Conservation (phyloP, 768 basidiomycete genomes). For the Boletus fagicola region DNA sequence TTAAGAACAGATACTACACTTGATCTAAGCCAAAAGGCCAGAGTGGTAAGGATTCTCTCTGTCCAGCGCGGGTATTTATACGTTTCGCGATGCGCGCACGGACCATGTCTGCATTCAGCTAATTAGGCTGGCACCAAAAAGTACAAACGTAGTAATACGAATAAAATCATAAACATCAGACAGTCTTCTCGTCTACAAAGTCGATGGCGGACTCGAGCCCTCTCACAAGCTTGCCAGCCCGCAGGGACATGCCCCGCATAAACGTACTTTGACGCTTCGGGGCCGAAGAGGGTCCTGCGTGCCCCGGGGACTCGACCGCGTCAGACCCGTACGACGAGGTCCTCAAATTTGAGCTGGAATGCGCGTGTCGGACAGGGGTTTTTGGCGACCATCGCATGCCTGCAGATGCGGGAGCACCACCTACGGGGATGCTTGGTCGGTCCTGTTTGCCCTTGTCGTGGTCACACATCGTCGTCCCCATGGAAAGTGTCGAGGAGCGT, state of each 20-base stretch:
- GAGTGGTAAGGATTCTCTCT: conserved; percentile 12
- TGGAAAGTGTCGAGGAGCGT: conserved; percentile 30
- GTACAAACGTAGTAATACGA: background rate
- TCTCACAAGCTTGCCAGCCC: conserved; percentile 37
- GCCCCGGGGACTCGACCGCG: background rate
- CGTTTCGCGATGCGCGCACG: conserved; percentile 9
- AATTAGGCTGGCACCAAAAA: background rate
- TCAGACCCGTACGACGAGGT: conserved; percentile 16
- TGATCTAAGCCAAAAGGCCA: conserved; percentile 70
- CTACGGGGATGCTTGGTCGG: background rate
- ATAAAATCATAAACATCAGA: background rate
- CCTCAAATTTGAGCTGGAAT: conserved; percentile 30
- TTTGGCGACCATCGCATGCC: background rate
- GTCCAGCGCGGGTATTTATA: conserved; percentile 12
- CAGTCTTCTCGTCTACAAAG: conserved; percentile 36
- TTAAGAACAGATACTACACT: conserved; percentile 77
- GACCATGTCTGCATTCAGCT: conserved; percentile 9
- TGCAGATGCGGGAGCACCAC: background rate
- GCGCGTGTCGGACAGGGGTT: conserved; percentile 18
- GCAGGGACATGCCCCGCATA: conserved; percentile 34
- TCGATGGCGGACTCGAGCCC: conserved; percentile 41
- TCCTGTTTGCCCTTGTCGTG: conserved; percentile 10
- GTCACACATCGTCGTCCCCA: conserved; percentile 4
- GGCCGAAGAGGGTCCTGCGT: conserved; percentile 12
- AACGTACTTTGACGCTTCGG: conserved; percentile 31